Conservation (phyloP, 176 grass and related monocot species). For the Metroxylon sagu region DNA sequence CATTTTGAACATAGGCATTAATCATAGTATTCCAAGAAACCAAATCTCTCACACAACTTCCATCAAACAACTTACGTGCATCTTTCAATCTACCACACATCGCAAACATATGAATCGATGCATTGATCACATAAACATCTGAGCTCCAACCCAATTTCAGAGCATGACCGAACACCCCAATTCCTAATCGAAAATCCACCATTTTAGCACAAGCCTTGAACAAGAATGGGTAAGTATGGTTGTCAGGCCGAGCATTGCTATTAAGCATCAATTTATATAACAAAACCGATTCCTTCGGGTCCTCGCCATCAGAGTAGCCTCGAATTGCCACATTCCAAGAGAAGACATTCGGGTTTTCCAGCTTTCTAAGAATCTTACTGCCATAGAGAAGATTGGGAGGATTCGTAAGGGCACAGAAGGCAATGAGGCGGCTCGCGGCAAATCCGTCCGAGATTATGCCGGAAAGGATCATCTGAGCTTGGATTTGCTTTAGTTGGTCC, state of each 20-base stretch:
- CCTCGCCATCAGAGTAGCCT: not conserved
- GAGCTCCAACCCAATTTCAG: not conserved
- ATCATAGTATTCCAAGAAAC: slow-evolving; percentile 15
- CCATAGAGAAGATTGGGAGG: not conserved
- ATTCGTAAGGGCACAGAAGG: not conserved
- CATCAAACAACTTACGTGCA: slow-evolving; percentile 1
- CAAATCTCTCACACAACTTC: slow-evolving; percentile 4
- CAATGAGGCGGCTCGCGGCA: slow-evolving; percentile 9
- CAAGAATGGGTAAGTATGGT: slow-evolving; percentile 3
- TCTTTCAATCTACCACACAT: not conserved
- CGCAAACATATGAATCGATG: slow-evolving; percentile 1
- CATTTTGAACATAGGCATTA: slow-evolving; percentile 25
- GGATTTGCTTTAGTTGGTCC: slow-evolving; percentile 14
- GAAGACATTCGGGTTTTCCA: not conserved
- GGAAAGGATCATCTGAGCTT: slow-evolving; percentile 11
- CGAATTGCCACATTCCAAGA: slow-evolving; percentile 14
- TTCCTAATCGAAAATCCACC: not conserved
- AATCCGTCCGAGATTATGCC: slow-evolving; percentile 6
- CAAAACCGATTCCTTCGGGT: not conserved
- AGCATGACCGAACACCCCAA: slow-evolving; percentile 4
- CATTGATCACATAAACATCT: slow-evolving; percentile 9
- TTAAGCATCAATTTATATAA: slow-evolving; percentile 14
- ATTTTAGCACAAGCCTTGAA: slow-evolving; percentile 12
- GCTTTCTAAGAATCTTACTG: not conserved
- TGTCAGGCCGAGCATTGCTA: slow-evolving; percentile 12